phyloP scores from a whole-genome alignment of 176 grass and related monocot species.

The Elaeis guineensis region DNA sequence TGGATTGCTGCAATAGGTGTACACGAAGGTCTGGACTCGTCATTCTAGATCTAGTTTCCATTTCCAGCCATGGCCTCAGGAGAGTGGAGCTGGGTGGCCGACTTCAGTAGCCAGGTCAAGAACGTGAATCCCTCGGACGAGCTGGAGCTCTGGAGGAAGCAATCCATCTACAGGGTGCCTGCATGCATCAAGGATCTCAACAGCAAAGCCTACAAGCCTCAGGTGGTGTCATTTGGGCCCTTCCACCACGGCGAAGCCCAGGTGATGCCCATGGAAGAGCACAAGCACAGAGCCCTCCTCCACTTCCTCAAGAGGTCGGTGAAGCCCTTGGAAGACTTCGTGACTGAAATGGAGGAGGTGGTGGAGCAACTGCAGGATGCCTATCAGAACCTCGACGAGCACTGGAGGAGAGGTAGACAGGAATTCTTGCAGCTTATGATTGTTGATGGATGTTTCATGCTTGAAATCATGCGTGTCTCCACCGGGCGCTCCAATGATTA shows the following conservation, averaged over 20 bases:
- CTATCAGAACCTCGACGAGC: constrained; percentile 35
- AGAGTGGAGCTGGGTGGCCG: constrained; percentile 35
- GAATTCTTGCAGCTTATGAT: constrained; percentile 60
- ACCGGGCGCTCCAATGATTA: constrained; percentile 18
- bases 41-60: no score
- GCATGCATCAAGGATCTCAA: constrained; percentile 64
- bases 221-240: constrained; percentile 63
- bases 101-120: constrained; percentile 31
- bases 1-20: no score
- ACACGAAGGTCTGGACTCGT: no score
- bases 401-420: constrained; percentile 4
- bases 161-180: constrained; percentile 59
- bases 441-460: constrained; percentile 69
- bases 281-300: constrained; percentile 50
- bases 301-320: constrained; percentile 48
- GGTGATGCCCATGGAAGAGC: constrained; percentile 58
- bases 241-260: not conserved
- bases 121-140: constrained; percentile 26
- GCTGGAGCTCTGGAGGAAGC: constrained; percentile 40
- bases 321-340: constrained; percentile 30
- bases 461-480: constrained; percentile 47
- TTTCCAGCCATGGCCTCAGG: not conserved
- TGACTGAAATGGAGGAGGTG: constrained; percentile 25
- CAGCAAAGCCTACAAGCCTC: constrained; percentile 51
- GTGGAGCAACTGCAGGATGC: constrained; percentile 32